phyloP scores from a whole-genome alignment of 176 grass and related monocot species.

The Pontederia crassipes region DNA sequence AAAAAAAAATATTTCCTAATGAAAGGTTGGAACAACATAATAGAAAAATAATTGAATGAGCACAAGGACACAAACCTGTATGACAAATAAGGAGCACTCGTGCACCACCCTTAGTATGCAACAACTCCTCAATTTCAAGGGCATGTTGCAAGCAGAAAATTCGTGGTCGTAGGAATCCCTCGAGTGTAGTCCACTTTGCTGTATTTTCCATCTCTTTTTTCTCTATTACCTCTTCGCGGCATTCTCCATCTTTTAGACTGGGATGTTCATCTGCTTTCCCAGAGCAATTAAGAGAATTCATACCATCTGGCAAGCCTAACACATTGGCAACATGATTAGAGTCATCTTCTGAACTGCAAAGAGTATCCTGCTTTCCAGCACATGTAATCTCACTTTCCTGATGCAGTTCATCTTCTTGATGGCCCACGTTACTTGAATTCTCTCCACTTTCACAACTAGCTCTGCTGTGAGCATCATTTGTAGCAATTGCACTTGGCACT shows the following conservation, averaged over 20 bases:
- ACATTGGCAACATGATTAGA: no score
- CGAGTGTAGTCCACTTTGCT: conserved; percentile 44
- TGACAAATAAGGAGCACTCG: conserved; percentile 78
- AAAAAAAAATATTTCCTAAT: no score
- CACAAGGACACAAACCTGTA: conserved; percentile 41
- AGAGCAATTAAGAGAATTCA: no score
- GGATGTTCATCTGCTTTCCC: no score
- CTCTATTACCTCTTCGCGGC: neutral
- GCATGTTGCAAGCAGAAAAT: conserved; percentile 98
- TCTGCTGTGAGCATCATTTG: conserved; percentile 5
- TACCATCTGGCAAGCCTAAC: no score
- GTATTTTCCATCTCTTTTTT: conserved; percentile 5
- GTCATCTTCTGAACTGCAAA: no score
- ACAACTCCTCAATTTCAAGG: conserved; percentile 68
- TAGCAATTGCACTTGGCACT: conserved; percentile 4
- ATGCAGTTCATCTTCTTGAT: no score
- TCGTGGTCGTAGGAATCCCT: conserved; percentile 50
- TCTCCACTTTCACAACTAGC: no score
- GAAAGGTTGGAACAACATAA: no score
- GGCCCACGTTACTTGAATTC: no score
- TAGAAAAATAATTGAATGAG: neutral
- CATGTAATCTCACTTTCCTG: no score
- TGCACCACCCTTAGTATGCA: conserved; percentile 62
- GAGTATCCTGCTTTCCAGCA: no score
- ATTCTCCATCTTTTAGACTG: conserved; percentile 11